These are phyloP conservation scores for Apophysomyces ossiformis DNA, from an alignment of 371 early-diverging fungal genomes.

Conservation along the genomic window DNA sequence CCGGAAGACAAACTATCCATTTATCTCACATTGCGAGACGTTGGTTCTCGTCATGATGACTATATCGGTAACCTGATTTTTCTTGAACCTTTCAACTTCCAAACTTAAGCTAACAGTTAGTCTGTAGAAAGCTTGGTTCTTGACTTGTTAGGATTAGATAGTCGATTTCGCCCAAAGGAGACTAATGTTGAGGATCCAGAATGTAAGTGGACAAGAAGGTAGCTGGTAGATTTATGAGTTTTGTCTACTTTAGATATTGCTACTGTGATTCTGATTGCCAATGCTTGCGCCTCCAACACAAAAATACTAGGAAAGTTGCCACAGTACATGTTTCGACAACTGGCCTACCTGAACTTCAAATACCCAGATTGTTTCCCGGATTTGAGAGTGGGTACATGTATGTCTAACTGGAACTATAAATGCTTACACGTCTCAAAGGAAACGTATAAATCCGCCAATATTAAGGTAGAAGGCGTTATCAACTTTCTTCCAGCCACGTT, in stretches of 20 bases:
- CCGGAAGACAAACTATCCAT: conserved; percentile 73
- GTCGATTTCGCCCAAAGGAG: conserved; percentile 71
- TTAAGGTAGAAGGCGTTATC: conserved; percentile 32
- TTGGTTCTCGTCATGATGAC: conserved; percentile 67
- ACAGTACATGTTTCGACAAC: conserved; percentile 70
- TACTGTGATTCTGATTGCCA: conserved; percentile 71
- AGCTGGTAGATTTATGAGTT: not conserved
- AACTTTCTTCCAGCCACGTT: conserved; percentile 36
- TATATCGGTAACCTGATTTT: conserved; percentile 46
- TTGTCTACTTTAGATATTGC: conserved; percentile 60
- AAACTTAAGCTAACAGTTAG: not conserved
- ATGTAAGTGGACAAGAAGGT: conserved; percentile 40
- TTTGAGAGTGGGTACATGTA: conserved; percentile 37
- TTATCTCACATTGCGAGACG: conserved; percentile 61
- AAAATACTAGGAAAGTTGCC: conserved; percentile 63
- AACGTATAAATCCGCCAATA: conserved; percentile 32
- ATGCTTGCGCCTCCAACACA: conserved; percentile 59
- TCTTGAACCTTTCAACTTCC: too few species aligned
- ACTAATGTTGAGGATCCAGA: conserved; percentile 64
- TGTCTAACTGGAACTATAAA: not conserved
- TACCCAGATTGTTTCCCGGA: conserved; percentile 72
- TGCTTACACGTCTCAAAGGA: conserved; percentile 18
- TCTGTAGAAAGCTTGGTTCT: conserved; percentile 50
- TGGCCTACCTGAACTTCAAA: conserved; percentile 73
- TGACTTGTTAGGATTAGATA: conserved; percentile 64